Base-by-base conservation (phyloP, 495 filamentous ascomycete genomes). In the Lasiosphaeris hirsuta region DNA sequence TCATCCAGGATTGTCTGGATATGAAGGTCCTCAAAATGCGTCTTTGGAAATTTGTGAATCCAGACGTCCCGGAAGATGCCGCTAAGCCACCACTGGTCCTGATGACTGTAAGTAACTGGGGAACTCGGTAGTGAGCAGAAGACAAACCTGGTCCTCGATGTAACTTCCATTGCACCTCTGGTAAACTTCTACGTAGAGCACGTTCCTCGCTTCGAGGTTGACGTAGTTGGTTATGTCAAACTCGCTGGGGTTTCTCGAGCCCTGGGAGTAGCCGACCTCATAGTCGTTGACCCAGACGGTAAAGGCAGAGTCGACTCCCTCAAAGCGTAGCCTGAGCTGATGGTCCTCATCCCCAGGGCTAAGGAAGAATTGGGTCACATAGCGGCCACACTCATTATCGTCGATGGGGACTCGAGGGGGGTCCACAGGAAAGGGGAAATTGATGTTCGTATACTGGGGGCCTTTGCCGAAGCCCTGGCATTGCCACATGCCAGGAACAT, bases 21-120 rank as follows among this genome's bases (percentile, higher is more conserved):
- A 35, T 79, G 73, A 56, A 86, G 72, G 48, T 90, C 85, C 59
- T 87, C 76, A 47, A 90, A 77, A 38, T 76, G 76, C 8, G 63
- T 63, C 15, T 72, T 67, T 13, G 85, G 82, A 56, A 89, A 88
- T 1, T 79, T 80, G 57, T 88, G 71, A 36, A 90, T 70, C 59
- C 72, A 81, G 9, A 90, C 86, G 55, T 90, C 84, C 45, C 87
- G 75, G 62, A 89, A 90, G 48, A 90, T 90, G 8, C 86, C 86
- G 56, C 72, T 78, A 6, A 84, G 66, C 78, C 81, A 81, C 78
- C 78, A 81, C 60, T 80, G 75, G 43, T 81, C 78, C 72, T 76
- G 52, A 7, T 33, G 19, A 44, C 3, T 19, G 34, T 11, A 41
- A 23, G 33, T 19, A 37, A 36, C 10, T 23, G 53, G 50, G 36